phyloP scores from a whole-genome alignment of 805 yeast genomes.

The Metschnikowia cerradonensis region DNA sequence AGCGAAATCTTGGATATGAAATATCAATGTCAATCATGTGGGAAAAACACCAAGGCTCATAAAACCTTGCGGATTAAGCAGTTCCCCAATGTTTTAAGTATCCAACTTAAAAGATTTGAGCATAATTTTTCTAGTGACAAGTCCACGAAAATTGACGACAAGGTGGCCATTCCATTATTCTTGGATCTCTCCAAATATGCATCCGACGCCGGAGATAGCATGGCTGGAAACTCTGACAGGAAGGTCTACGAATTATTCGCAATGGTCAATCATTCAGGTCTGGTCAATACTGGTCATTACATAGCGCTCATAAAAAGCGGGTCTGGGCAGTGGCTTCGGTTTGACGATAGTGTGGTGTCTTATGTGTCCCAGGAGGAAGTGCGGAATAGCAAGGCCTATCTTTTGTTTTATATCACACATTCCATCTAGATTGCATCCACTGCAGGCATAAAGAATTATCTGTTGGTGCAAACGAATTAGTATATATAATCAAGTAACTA shows the following conservation, averaged over 20 bases:
- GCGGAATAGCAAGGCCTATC: conserved; percentile 68
- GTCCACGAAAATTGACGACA: conserved; percentile 70
- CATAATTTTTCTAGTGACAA: conserved; percentile 47
- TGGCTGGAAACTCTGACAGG: conserved; percentile 12
- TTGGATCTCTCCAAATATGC: conserved; percentile 67
- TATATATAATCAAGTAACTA: too few relatives aligned
- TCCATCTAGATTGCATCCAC: conserved; percentile 21
- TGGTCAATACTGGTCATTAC: conserved; percentile 95
- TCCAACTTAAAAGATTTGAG: conserved; percentile 81
- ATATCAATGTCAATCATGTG: conserved; percentile 69
- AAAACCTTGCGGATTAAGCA: conserved; percentile 68
- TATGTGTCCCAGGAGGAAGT: conserved; percentile 63
- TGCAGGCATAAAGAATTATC: background rate
- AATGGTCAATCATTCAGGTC: conserved; percentile 84
- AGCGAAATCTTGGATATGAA: conserved; percentile 71
- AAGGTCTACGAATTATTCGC: conserved; percentile 78
- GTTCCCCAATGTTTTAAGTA: conserved; percentile 72
- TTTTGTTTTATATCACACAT: conserved; percentile 64
- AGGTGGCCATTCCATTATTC: conserved; percentile 67
- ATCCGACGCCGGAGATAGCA: conserved; percentile 9
- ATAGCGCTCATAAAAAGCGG: conserved; percentile 69
- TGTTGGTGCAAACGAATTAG: background rate
- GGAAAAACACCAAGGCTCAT: conserved; percentile 53
- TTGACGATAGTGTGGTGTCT: conserved; percentile 84
- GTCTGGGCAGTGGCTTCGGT: conserved; percentile 82